Evolutionary conservation across 139 green algal species (phyloP).

Genomic region (Chlamydomonas applanata): DNA sequence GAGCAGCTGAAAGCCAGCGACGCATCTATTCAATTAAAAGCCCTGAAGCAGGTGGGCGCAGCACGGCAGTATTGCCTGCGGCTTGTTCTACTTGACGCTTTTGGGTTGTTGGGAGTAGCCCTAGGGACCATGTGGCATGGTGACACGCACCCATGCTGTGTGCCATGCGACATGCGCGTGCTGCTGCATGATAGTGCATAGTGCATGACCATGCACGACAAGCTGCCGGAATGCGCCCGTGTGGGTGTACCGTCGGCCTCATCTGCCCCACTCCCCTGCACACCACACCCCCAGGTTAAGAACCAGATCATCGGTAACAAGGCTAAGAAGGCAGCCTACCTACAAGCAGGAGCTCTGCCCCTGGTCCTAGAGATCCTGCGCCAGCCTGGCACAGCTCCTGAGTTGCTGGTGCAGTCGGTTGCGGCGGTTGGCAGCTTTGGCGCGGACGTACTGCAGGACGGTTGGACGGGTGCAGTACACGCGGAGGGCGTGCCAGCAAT

Average conservation of each 20-base stretch:
- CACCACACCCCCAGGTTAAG: conserved; percentile 18
- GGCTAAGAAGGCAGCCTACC: conserved; percentile 11
- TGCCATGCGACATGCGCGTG: too few relatives aligned
- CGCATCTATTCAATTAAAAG: background rate
- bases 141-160: too few relatives aligned
- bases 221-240: too few relatives aligned
- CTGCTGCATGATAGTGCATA: too few relatives aligned
- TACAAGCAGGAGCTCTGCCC: conserved; percentile 10
- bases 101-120: too few relatives aligned
- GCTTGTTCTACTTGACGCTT: too few relatives aligned
- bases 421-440: conserved; percentile 12
- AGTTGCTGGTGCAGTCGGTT: conserved; percentile 13
- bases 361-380: conserved; percentile 4
- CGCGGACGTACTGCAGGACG: background rate
- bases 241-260: too few relatives aligned
- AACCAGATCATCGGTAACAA: conserved; percentile 19
- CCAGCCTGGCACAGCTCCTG: background rate
- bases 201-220: too few relatives aligned
- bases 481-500: background rate
- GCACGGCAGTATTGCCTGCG: too few relatives aligned
- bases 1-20: background rate
- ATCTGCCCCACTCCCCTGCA: too few relatives aligned
- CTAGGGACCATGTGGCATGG: too few relatives aligned
- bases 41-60: conserved; percentile 1
- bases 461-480: background rate